Conservation (phyloP, 2,329 filamentous ascomycete genomes). For the Magnaporthales sp. region DNA sequence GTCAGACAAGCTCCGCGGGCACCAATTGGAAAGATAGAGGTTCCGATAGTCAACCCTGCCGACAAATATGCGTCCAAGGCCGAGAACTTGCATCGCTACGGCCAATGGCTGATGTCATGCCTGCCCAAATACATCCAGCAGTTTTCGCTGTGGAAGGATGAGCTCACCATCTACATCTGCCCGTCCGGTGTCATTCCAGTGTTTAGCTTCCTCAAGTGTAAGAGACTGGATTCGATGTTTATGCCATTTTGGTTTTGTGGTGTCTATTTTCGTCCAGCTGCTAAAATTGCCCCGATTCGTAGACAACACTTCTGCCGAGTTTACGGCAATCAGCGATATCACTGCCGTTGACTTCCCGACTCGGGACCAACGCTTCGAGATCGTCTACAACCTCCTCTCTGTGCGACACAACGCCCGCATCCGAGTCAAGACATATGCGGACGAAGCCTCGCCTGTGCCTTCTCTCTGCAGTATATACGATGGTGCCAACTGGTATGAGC, state of each 20-base stretch:
- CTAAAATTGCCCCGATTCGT: background rate
- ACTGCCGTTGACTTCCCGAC: conserved; percentile 95
- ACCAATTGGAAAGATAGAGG: conserved; percentile 57
- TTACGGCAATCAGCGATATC: conserved; percentile 85
- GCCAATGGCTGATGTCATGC: conserved; percentile 92
- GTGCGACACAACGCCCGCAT: conserved; percentile 95
- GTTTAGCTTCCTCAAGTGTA: conserved; percentile 85
- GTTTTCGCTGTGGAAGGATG: conserved; percentile 99
- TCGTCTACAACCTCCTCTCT: conserved; percentile 95
- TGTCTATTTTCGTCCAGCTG: background rate
- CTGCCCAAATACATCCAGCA: conserved; percentile 98
- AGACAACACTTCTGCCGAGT: conserved; percentile 96
- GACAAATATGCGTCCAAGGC: conserved; percentile 88
- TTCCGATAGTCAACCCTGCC: conserved; percentile 77
- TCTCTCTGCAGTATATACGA: conserved; percentile 81
- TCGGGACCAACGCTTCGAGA: conserved; percentile 89
- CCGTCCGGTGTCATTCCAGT: conserved; percentile 84
- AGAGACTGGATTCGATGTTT: conserved; percentile 10
- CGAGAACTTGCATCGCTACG: conserved; percentile 85
- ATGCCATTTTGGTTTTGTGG: conserved; percentile 5
- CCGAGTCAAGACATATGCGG: conserved; percentile 96
- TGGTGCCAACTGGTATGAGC: conserved; percentile 97
- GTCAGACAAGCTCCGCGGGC: conserved; percentile 56
- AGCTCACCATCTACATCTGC: conserved; percentile 88
- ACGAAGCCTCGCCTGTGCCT: conserved; percentile 89